Conservation (phyloP, 345 rosid species). For the Turnera subulata region DNA sequence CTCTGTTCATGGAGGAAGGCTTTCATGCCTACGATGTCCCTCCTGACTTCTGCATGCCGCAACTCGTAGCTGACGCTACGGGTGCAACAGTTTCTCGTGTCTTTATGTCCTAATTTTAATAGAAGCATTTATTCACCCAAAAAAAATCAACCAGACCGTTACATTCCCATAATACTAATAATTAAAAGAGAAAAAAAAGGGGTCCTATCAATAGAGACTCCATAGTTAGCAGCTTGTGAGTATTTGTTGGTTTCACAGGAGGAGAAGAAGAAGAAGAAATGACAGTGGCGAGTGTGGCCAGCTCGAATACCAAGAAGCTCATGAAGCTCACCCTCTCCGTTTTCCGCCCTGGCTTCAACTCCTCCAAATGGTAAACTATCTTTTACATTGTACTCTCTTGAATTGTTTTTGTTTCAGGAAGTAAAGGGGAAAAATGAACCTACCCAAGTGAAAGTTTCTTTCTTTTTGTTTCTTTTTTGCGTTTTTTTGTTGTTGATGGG, state of each 20-base stretch:
- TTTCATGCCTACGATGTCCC: no score
- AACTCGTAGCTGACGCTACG: no score
- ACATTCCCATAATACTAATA: slow-evolving; percentile 15
- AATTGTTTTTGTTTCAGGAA: no score
- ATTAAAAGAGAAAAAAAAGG: not conserved
- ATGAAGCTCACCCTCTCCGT: slow-evolving; percentile 61
- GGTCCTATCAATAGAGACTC: no score
- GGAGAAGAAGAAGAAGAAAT: slow-evolving; percentile 25
- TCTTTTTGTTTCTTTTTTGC: not conserved
- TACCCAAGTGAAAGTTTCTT: not conserved
- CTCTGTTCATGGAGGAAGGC: no score
- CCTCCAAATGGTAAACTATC: slow-evolving; percentile 70
- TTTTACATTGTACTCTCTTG: not conserved
- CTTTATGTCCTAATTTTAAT: no score
- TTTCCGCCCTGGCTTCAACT: slow-evolving; percentile 59
- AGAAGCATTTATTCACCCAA: no score
- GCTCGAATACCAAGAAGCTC: slow-evolving; percentile 53
- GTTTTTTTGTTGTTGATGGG: not conserved
- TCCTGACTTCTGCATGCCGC: no score
- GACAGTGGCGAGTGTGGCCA: slow-evolving; percentile 47
- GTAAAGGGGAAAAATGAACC: no score
- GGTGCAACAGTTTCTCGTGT: no score
- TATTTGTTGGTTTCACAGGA: not conserved
- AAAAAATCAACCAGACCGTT: slow-evolving; percentile 45
- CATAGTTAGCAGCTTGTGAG: no score